These are phyloP conservation scores for Myxozyma neglecta DNA, from an alignment of 805 yeast genomes.

Conservation along the genomic window DNA sequence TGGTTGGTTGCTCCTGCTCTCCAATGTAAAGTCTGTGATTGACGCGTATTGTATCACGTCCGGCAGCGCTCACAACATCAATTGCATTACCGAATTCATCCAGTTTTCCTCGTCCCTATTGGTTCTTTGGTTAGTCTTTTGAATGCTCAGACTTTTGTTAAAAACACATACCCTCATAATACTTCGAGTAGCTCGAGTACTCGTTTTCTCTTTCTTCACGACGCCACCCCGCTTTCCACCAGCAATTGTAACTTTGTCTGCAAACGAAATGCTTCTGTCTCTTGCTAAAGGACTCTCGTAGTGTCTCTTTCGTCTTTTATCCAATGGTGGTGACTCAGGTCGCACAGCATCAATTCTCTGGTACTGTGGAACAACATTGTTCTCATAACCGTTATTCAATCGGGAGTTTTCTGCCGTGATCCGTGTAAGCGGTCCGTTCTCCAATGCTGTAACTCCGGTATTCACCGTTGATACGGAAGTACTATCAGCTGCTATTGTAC, in stretches of 20 bases:
- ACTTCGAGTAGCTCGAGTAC: conserved; percentile 2
- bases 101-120: background rate
- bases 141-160: background rate
- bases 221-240: background rate
- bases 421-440: conserved; percentile 9
- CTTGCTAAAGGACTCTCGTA: conserved; percentile 25
- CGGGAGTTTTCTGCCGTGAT: conserved; percentile 23
- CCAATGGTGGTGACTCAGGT: conserved; percentile 29
- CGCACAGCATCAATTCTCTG: conserved; percentile 22
- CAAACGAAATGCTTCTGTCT: conserved; percentile 17
- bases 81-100: conserved; percentile 28
- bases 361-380: conserved; percentile 36
- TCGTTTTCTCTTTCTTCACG: background rate
- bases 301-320: conserved; percentile 17
- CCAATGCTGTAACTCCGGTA: background rate
- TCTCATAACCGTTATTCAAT: conserved; percentile 38
- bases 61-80: background rate
- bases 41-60: conserved; percentile 20
- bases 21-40: conserved; percentile 21
- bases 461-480: background rate
- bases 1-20: conserved; percentile 24
- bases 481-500: conserved; percentile 1
- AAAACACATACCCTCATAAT: conserved; percentile 20
- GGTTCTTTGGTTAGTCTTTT: background rate
- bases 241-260: conserved; percentile 1